A percentile compares a stretch with the other conserved stretches of the same genome.
These are phyloP conservation scores for Solanum verrucosum DNA, from an alignment of 257 asterid species.

Conservation along the genomic window DNA sequence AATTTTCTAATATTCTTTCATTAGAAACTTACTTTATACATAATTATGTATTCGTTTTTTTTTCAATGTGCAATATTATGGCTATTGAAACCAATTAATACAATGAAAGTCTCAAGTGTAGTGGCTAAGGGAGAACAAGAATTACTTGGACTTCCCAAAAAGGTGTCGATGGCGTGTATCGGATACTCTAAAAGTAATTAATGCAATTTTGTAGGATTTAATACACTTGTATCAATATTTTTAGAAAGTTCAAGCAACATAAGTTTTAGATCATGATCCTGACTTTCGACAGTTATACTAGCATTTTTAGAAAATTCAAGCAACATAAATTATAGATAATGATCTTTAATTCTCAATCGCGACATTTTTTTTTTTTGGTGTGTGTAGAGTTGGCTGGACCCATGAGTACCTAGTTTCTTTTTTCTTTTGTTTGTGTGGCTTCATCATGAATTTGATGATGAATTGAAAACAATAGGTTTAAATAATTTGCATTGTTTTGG, in stretches of 20 bases:
- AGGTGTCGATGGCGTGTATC: rapidly evolving
- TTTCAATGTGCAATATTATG: background rate
- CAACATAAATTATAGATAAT: background rate
- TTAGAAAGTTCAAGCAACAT: background rate
- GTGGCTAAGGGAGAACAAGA: background rate
- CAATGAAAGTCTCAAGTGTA: background rate
- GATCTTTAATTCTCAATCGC: no score
- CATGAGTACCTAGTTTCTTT: slow-evolving; percentile 7
- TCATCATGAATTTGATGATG: slow-evolving; percentile 5
- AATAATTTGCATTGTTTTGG: background rate
- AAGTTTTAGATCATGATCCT: background rate
- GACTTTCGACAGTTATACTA: background rate
- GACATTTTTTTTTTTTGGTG: background rate
- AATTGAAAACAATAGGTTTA: background rate
- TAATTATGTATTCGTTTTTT: no score
- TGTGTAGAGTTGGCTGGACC: slow-evolving; percentile 8
- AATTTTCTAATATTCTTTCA: background rate
- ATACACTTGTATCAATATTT: background rate
- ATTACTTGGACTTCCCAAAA: background rate
- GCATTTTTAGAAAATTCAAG: no score
- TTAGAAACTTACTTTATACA: background rate
- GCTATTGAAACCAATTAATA: background rate
- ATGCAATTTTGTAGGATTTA: background rate
- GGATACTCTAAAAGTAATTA: background rate
- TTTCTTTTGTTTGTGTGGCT: background rate